phyloP scores from a whole-genome alignment of 129 eudicot genomes.

The Escallonia herrerae region DNA sequence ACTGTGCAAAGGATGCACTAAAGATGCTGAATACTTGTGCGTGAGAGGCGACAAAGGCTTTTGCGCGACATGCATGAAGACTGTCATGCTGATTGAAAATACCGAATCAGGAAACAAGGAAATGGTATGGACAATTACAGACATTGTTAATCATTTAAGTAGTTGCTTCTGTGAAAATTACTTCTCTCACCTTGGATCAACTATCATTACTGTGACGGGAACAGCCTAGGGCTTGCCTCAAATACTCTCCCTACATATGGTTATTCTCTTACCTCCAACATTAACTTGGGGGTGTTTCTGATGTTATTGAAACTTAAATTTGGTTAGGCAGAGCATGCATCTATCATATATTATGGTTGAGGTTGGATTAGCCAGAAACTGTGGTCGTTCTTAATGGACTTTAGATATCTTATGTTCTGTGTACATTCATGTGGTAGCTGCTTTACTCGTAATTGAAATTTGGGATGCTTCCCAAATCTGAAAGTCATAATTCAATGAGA shows the following conservation, averaged over 20 bases:
- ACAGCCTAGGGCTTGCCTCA: neutral
- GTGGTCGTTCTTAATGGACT: too few relatives aligned
- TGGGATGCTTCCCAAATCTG: too few relatives aligned
- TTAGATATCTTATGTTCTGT: too few relatives aligned
- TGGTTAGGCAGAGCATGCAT: too few relatives aligned
- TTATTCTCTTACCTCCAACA: too few relatives aligned
- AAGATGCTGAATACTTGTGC: conserved; percentile 60
- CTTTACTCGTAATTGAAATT: too few relatives aligned
- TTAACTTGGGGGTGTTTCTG: too few relatives aligned
- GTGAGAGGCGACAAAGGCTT: conserved; percentile 95
- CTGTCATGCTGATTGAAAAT: conserved; percentile 82
- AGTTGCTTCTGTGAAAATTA: neutral
- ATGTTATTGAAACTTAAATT: too few relatives aligned
- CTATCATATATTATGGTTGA: too few relatives aligned
- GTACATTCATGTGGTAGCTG: too few relatives aligned
- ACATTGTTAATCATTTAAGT: conserved; percentile 6
- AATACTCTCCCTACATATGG: neutral
- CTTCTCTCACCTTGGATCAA: neutral
- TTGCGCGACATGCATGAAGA: conserved; percentile 79
- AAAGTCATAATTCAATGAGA: too few relatives aligned
- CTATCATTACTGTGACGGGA: neutral
- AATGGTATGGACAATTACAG: conserved; percentile 39
- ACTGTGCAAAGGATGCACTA: conserved; percentile 81
- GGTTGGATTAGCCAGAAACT: too few relatives aligned
- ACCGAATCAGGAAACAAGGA: conserved; percentile 63